Percentiles rank a stretch among this genome's conserved stretches.
Evolutionary conservation across 2,329 filamentous ascomycete species (phyloP).

Genomic region (Arthrinium phaeospermum): DNA sequence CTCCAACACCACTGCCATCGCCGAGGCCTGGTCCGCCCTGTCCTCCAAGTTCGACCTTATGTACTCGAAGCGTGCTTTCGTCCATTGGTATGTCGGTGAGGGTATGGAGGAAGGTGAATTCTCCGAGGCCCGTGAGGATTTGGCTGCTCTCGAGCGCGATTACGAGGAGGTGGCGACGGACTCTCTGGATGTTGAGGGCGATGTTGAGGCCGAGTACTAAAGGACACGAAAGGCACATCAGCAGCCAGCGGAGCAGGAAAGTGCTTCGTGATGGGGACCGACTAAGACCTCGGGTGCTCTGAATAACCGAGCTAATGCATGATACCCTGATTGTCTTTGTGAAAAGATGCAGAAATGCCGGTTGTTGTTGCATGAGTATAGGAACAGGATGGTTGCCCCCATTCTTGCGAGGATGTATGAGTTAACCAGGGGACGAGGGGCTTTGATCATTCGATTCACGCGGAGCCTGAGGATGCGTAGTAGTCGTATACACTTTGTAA

Average conservation of each 20-base stretch:
- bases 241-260: slow-evolving; percentile 23
- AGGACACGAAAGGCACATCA: slow-evolving; percentile 25
- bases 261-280: slow-evolving; percentile 8
- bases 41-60: slow-evolving; percentile 99
- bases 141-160: slow-evolving; percentile 96
- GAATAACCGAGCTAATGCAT: slow-evolving; percentile 26
- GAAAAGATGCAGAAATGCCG: slow-evolving; percentile 23
- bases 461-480: slow-evolving; percentile 35
- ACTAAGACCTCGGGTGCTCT: slow-evolving; percentile 7
- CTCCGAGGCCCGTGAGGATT: slow-evolving; percentile 97
- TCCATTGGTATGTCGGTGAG: slow-evolving; percentile 99
- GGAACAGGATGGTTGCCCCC: slow-evolving; percentile 28
- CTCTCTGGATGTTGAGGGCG: slow-evolving; percentile 86
- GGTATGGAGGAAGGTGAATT: slow-evolving; percentile 99
- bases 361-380: slow-evolving; percentile 27
- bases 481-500: slow-evolving; percentile 41
- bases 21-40: slow-evolving; percentile 95
- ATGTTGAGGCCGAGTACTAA: slow-evolving; percentile 91
- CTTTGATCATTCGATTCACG: slow-evolving; percentile 21
- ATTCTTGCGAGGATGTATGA: slow-evolving; percentile 31
- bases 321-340: slow-evolving; percentile 28
- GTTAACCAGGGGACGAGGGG: slow-evolving; percentile 20
- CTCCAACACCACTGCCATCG: slow-evolving; percentile 97
- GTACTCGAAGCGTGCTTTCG: slow-evolving; percentile 99
- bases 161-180: slow-evolving; percentile 99